Conservation (phyloP, 2,329 filamentous ascomycete genomes). For the Paracorniculantispora psalliotae region DNA sequence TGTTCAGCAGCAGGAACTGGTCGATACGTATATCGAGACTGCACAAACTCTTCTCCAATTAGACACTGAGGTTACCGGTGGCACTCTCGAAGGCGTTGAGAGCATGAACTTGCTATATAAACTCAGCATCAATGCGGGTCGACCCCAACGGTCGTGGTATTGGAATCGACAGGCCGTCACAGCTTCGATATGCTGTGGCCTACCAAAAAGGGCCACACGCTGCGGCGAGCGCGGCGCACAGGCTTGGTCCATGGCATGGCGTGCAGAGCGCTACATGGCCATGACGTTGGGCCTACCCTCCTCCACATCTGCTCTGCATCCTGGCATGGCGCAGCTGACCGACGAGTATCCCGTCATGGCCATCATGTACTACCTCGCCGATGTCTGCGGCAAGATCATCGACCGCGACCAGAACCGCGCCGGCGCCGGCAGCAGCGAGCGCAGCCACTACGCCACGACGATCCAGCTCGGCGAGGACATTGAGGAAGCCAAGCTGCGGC, state of each 20-base stretch:
- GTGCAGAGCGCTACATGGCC: constrained; percentile 45
- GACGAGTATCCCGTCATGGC: not conserved
- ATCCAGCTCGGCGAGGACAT: constrained; percentile 2
- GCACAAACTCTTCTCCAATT: constrained; percentile 39
- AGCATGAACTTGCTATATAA: constrained; percentile 46
- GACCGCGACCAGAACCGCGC: constrained; percentile 7
- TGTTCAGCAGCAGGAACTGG: constrained; percentile 35
- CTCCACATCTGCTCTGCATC: constrained; percentile 27
- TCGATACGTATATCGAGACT: constrained; percentile 40
- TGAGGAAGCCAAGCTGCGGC: not conserved
- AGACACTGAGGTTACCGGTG: constrained; percentile 43
- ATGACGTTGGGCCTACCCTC: constrained; percentile 50
- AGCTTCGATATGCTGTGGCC: constrained; percentile 28
- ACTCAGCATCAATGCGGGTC: constrained; percentile 49
- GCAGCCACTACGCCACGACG: not conserved
- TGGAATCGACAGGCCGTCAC: constrained; percentile 45
- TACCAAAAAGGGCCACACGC: not conserved
- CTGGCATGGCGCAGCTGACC: constrained; percentile 1
- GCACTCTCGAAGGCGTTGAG: constrained; percentile 48
- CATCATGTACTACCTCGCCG: not conserved
- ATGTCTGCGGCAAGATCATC: constrained; percentile 2
- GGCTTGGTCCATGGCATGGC: constrained; percentile 36
- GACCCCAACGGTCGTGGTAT: constrained; percentile 51
- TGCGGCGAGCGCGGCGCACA: not conserved
- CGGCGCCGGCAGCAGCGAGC: not conserved